Evolutionary conservation across 1,139 yeast species (phyloP), one percentile per base, ranked within the genome.

Genomic region (Hanseniaspora sp.): DNA sequence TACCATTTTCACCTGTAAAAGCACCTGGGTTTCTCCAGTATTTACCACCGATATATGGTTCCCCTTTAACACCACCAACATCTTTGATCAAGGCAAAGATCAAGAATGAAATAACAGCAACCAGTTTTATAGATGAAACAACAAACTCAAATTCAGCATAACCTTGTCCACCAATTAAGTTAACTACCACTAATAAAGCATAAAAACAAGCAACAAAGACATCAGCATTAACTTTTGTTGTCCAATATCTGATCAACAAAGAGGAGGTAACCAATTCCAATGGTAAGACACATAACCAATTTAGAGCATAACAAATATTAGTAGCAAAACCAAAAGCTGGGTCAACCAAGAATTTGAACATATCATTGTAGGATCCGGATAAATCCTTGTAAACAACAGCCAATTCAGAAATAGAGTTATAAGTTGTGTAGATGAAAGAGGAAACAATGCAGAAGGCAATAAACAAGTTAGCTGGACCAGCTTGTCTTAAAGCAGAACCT

Each of bases 361-460:
- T 85, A 56, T 83, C 78, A 46, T 83, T 76, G 68, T 84, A 86
- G 1, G 90, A 86, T 61, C 95, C 95, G 55, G 84, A 74, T 46
- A 86, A 80, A 43, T 94, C 90, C 56, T 69, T 66, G 68, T 82
- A 85, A 13, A 81, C 75, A 42, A 84, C 86, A 48, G 94, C 87
- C 65, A 86, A 67, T 68, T 87, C 96, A 59, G 95, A 94, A 55
- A 87, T 78, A n/a, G 92, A 82, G 65, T 85, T 90, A 62, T 86
- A 82, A 47, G 86, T 83, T 62, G 80, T 77, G 69, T 79, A 84
- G 60, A 86, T 78, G 77, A 83, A 74, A 7, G 83, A 73, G 46
- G 88, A 85, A 58, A 84, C 75, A 48, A 82, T 69, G 53, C 78
- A 77, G 64, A 82, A 86, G 56, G 88, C 88, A 56, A 82, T 76